Percentiles rank a stretch among this genome's conserved stretches.
These are phyloP conservation scores for Rhizopus microsporus DNA, from an alignment of 371 early-diverging fungal genomes.

Conservation along the genomic window DNA sequence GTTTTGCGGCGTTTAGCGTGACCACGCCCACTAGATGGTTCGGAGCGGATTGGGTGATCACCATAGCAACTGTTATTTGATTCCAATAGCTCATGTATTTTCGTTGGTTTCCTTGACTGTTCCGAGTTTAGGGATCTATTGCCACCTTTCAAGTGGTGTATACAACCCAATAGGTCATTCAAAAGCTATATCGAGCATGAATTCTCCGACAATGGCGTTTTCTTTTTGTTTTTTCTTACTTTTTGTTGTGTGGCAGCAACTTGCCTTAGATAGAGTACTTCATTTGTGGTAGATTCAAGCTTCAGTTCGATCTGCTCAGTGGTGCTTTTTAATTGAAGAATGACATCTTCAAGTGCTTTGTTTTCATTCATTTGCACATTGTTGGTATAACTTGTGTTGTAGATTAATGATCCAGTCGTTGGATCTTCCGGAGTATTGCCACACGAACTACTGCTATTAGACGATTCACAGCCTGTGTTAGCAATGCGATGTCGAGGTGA, in stretches of 20 bases:
- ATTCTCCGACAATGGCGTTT: too few species aligned
- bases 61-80: background rate
- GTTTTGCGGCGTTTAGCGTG: background rate
- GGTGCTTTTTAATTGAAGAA: conserved; percentile 5
- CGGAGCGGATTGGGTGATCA: too few species aligned
- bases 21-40: background rate
- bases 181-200: conserved; percentile 6
- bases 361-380: background rate
- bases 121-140: background rate
- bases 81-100: conserved; percentile 21
- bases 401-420: too few species aligned
- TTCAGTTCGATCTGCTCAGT: conserved; percentile 15
- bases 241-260: conserved; percentile 16
- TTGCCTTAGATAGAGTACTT: conserved; percentile 14
- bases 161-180: conserved; percentile 6
- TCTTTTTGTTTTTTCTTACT: conserved; percentile 5
- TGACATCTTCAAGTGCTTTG: background rate
- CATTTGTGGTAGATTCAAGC: conserved; percentile 14
- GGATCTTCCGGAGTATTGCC: too few species aligned
- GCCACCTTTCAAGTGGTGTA: background rate
- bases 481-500: conserved; percentile 4
- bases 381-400: background rate
- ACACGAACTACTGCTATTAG: too few species aligned
- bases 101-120: conserved; percentile 16
- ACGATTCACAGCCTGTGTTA: too few species aligned